Conservation (phyloP, 2,329 filamentous ascomycete genomes). For the Fusarium metavorans region DNA sequence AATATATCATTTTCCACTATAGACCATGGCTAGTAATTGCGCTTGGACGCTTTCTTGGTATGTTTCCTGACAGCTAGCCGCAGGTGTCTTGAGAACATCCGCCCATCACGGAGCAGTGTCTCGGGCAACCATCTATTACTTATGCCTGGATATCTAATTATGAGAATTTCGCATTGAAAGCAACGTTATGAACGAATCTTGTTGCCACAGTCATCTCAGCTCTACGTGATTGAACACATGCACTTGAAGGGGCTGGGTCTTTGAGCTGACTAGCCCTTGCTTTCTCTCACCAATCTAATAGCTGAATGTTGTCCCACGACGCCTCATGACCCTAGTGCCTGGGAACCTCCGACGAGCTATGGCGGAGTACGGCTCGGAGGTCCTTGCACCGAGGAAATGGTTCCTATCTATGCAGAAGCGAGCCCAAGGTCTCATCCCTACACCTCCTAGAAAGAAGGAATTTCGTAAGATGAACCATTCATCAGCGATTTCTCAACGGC, state of each 20-base stretch:
- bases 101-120: neutral
- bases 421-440: neutral
- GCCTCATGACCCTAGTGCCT: neutral
- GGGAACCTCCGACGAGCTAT: neutral
- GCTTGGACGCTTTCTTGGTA: conserved; percentile 31
- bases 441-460: neutral
- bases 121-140: neutral
- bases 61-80: conserved; percentile 18
- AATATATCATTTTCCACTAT: conserved; percentile 47
- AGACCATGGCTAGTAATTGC: conserved; percentile 44
- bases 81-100: conserved; percentile 5
- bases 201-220: neutral
- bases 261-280: neutral
- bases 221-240: neutral
- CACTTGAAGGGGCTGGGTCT: neutral
- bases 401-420: neutral
- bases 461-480: neutral
- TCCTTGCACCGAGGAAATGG: neutral
- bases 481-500: neutral
- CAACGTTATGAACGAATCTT: neutral
- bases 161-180: neutral
- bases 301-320: neutral
- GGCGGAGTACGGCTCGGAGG: neutral
- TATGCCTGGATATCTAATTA: neutral
- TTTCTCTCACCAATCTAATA: neutral